These are phyloP conservation scores for Terfezia boudieri DNA, from an alignment of 495 filamentous ascomycete genomes.

Conservation along the genomic window DNA sequence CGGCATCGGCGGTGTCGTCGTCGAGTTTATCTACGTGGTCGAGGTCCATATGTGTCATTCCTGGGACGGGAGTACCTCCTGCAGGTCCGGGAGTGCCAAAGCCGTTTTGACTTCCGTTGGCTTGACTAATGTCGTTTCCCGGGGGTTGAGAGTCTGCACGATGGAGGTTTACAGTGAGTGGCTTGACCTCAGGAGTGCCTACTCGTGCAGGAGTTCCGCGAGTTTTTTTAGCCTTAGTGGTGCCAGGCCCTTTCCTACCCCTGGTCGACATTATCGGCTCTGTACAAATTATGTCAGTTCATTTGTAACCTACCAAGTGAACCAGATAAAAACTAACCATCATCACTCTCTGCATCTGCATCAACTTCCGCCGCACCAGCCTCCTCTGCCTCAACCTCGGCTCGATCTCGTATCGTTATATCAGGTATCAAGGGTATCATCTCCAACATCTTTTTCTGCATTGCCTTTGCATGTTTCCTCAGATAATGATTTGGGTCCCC, in stretches of 20 bases:
- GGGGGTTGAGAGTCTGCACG: constrained; percentile 41
- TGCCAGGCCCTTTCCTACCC: constrained; percentile 69
- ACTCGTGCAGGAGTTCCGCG: constrained; percentile 49
- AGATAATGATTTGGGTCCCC: constrained; percentile 68
- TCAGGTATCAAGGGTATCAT: constrained; percentile 88
- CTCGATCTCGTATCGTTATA: constrained; percentile 66
- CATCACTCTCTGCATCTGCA: constrained; percentile 73
- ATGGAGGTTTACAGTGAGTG: constrained; percentile 24
- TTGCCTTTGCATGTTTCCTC: constrained; percentile 79
- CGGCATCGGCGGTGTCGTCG: constrained; percentile 41
- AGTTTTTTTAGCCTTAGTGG: constrained; percentile 59
- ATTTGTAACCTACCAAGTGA: neutral
- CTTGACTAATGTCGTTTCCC: constrained; percentile 20
- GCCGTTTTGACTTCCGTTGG: constrained; percentile 49
- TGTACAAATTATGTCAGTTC: neutral
- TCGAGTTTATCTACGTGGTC: constrained; percentile 28
- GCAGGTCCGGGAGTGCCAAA: constrained; percentile 67
- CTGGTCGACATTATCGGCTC: constrained; percentile 96
- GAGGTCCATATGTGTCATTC: constrained; percentile 22
- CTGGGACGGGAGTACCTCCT: constrained; percentile 27
- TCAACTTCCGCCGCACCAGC: constrained; percentile 54
- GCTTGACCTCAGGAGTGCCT: constrained; percentile 46
- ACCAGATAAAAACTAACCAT: constrained; percentile 25
- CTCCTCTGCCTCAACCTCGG: constrained; percentile 92
- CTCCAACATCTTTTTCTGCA: constrained; percentile 93